Percentiles rank a stretch among this genome's conserved stretches.
These are phyloP conservation scores for Solanum gracilifrons DNA, from an alignment of 257 asterid species.

Conservation along the genomic window DNA sequence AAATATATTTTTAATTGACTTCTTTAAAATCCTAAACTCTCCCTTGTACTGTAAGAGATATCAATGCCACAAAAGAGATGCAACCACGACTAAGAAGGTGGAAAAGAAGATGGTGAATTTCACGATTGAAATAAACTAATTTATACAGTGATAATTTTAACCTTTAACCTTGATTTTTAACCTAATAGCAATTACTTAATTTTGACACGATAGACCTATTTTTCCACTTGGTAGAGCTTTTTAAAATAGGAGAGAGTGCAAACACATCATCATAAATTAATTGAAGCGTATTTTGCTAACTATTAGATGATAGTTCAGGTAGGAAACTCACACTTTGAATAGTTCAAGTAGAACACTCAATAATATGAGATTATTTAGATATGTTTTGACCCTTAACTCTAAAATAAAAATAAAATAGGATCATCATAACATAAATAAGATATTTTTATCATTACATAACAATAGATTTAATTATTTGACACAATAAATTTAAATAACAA, in stretches of 20 bases:
- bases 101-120: neutral
- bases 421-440: neutral
- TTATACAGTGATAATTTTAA: too few species aligned
- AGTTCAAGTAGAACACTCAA: fast-evolving
- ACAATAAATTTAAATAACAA: too few species aligned
- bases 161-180: neutral
- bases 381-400: too few species aligned
- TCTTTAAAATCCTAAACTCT: neutral
- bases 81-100: neutral
- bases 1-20: too few species aligned
- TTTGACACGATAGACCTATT: neutral
- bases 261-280: neutral
- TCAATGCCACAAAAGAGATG: neutral
- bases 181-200: too few species aligned
- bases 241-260: neutral
- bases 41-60: neutral
- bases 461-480: too few species aligned
- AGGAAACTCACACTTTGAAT: too few species aligned
- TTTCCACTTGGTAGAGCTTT: neutral
- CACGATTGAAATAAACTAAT: too few species aligned
- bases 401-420: neutral
- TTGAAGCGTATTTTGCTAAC: fast-evolving
- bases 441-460: too few species aligned
- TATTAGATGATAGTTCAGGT: neutral
- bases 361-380: too few species aligned